These are phyloP conservation scores for Yamadazyma oceani DNA, from an alignment of 1,139 yeast species.

Conservation along the genomic window DNA sequence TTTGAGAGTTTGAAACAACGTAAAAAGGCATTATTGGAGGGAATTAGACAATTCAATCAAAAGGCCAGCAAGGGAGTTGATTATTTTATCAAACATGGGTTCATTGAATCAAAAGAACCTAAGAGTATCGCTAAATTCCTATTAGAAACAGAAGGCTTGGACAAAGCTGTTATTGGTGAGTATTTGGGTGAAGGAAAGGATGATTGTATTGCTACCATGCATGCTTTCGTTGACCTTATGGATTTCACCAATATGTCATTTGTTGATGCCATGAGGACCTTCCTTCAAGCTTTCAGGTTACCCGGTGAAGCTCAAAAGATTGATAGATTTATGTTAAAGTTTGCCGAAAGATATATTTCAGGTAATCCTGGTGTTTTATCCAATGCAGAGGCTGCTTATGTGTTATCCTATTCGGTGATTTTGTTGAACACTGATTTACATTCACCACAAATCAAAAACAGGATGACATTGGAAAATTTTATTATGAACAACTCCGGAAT, in stretches of 20 bases:
- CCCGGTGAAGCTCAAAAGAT: constrained; percentile 99
- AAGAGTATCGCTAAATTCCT: constrained; percentile 71
- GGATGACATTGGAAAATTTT: constrained; percentile 89
- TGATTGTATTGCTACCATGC: constrained; percentile 79
- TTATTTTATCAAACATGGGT: constrained; percentile 58
- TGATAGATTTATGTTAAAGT: constrained; percentile 93
- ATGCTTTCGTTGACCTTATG: constrained; percentile 87
- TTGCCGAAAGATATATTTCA: constrained; percentile 86
- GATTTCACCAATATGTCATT: constrained; percentile 69
- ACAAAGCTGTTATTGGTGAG: constrained; percentile 85
- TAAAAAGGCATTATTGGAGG: constrained; percentile 78
- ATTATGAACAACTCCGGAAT: constrained; percentile 87
- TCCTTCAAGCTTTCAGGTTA: constrained; percentile 83
- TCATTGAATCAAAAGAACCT: constrained; percentile 63
- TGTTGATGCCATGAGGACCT: constrained; percentile 82
- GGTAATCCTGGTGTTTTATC: constrained; percentile 87
- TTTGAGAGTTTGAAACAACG: constrained; percentile 83
- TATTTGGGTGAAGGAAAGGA: constrained; percentile 89
- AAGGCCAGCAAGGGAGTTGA: constrained; percentile 82
- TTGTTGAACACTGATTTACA: constrained; percentile 94
- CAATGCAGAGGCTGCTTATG: constrained; percentile 92
- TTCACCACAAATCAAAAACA: constrained; percentile 77
- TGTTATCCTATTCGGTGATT: constrained; percentile 87
- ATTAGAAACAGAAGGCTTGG: constrained; percentile 75
- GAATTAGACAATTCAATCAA: constrained; percentile 75